phyloP scores from a whole-genome alignment of 768 basidiomycete genomes.

The Cyclocybe cylindracea region DNA sequence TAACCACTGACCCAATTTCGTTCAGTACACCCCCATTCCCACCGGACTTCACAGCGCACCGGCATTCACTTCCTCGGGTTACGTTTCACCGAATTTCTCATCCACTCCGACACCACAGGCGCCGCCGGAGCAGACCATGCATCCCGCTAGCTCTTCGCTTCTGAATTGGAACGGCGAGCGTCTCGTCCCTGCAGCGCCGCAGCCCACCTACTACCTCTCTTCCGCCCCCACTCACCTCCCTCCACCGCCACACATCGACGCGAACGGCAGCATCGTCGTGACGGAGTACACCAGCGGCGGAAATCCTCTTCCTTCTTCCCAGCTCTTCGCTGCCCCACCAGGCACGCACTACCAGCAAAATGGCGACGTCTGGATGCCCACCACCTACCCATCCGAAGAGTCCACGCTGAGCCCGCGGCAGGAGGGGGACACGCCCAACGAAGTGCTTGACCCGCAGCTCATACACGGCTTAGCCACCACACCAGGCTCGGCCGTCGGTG shows the following conservation, averaged over 20 bases:
- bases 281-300: slow-evolving; percentile 19
- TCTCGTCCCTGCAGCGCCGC: slow-evolving; percentile 15
- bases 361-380: background rate
- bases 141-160: slow-evolving; percentile 35
- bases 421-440: no score
- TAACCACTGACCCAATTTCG: background rate
- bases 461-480: no score
- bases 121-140: background rate
- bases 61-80: slow-evolving; percentile 8
- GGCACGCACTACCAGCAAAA: background rate
- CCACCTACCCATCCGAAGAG: background rate
- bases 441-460: no score
- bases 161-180: slow-evolving; percentile 38
- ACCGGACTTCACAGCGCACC: background rate
- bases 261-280: slow-evolving; percentile 9
- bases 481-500: no score
- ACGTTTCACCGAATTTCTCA: slow-evolving; percentile 9
- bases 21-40: slow-evolving; percentile 14
- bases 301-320: slow-evolving; percentile 13
- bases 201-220: slow-evolving; percentile 21
- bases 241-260: slow-evolving; percentile 11
- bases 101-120: slow-evolving; percentile 15
- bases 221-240: slow-evolving; percentile 20
- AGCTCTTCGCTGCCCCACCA: slow-evolving; percentile 3
- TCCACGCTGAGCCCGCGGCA: no score